Evolutionary conservation across 331 rosid genomes (phyloP), one percentile per base, ranked within the genome.

Genomic region (Telfairia occidentalis): DNA sequence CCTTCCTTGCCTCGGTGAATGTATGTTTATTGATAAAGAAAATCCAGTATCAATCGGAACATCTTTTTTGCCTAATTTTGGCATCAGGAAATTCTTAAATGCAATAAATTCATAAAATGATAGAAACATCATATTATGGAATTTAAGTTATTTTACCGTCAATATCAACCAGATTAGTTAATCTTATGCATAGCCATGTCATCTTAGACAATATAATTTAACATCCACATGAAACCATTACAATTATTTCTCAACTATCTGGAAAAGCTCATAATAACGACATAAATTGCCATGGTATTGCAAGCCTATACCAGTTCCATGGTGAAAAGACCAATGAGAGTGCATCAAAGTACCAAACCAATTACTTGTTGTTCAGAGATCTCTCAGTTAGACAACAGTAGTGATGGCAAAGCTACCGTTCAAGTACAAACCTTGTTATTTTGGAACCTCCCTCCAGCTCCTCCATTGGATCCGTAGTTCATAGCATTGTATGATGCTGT

Each of bases 391-490:
- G 70, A 24, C 24, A 9, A 43, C 42, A 28, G 23, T 37, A 37
- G 26, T 24, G 64, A 38, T 40, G 34, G 71, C 63, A n/a, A 46
- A 72, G 79, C 82, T 73, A 76, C 76, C 38, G 71, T 50, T 71
- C 57, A 38, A 74, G 76, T 54, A 77, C 74, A 74, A 87, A 95
- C 99, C 99, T 95, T 95, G 83, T 77, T 82, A 67, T 87, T 88
- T 85, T 74, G 96, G 73, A 87, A 84, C 90, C 89, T 92, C 69
- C 85, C 92, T 72, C 89, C 96, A 82, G 77, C 86, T 59, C 92
- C 96, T 52, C 92, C 96, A 78, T 95, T 90, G 65, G 89, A 72
- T 81, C 90, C 90, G 78, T 90, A 87, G 81, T 79, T 82, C 81
- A 82, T 63, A 73, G 86, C 73, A 80, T 86, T 88, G 81, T 88